phyloP scores from a whole-genome alignment of 352 stramenopile species.

The Globisporangium emineosum region DNA sequence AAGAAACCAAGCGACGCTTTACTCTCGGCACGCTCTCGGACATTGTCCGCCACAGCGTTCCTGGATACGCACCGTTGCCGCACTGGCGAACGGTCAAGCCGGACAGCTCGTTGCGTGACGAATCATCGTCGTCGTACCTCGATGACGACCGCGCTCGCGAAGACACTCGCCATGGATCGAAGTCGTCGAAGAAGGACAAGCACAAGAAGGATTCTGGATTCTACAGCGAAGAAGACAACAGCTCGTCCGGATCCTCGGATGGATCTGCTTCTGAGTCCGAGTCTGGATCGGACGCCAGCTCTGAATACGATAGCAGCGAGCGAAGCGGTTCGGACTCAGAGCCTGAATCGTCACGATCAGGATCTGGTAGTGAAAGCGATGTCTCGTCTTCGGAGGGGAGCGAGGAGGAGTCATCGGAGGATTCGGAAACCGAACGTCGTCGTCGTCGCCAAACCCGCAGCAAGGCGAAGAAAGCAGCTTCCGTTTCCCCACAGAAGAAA shows the following conservation, averaged over 20 bases:
- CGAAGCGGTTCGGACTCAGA: conserved; percentile 21
- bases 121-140: conserved; percentile 44
- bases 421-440: conserved; percentile 36
- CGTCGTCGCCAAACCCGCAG: conserved; percentile 23
- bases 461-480: conserved; percentile 13
- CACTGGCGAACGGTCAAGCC: conserved; percentile 70
- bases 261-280: conserved; percentile 36
- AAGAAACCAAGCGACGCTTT: conserved; percentile 74
- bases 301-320: conserved; percentile 37
- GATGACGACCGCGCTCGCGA: conserved; percentile 23
- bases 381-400: conserved; percentile 20
- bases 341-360: conserved; percentile 31
- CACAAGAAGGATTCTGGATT: conserved; percentile 47
- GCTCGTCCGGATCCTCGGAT: conserved; percentile 34
- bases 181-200: conserved; percentile 20
- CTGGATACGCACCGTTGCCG: conserved; percentile 75
- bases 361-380: conserved; percentile 30
- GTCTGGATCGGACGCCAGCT: conserved; percentile 31
- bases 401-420: conserved; percentile 39
- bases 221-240: conserved; percentile 66
- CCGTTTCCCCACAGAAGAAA: conserved; percentile 30
- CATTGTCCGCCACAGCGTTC: conserved; percentile 81
- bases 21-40: conserved; percentile 86
- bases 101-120: conserved; percentile 74
- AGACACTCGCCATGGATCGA: conserved; percentile 17